Base-by-base conservation (phyloP, 2,329 filamentous ascomycete species). In the Phymatotrichopsis omnivora region DNA sequence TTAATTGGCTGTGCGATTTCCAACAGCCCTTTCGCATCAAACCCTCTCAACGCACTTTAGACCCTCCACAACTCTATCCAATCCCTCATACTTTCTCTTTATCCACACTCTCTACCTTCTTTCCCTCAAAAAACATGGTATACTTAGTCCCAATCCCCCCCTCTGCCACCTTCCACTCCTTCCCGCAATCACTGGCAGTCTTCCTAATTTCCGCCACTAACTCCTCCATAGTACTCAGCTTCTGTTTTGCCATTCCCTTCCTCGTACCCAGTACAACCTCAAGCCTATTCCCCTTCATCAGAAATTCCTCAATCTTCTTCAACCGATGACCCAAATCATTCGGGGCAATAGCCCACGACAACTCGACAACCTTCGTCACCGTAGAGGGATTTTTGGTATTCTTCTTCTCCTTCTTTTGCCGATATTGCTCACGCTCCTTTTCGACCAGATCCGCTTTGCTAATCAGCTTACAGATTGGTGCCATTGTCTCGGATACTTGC, bases 261-360 rank as follows among this genome's bases (percentile, higher is more conserved):
- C 80, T 87, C 61, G 74, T 74, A 47, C 76, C 75, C 37, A 95
- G 58, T 42, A 80, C 58, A 8, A 95, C 60, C 61, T 91, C 80
- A 16, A 95, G 85, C 60, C 72, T 77, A 61, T 74, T 72, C 1
- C 86, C 86, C 62, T 85, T 84, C 7, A 62, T 67, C 60, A 95
- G 60, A 60, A 94, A 94, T 42, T 67, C 70, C 51, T 65, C 65
- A 58, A 89, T 62, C 65, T 77, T 75, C 58, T 73, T 73, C 62
- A 91, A 61, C 60, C 80, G 75, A 61, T 83, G 79, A n/a, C 66
- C 66, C 41, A 94, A 63, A 66, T 95, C 87, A 60, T 89, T 74
- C 10, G 64, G 60, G 50, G 78, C 78, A 58, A 93, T 93, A 25
- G 80, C 78, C 87, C 87, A 96, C 63, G 85, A 89, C 57, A 96